A percentile compares a stretch with the other conserved stretches of the same genome.
phyloP scores from a whole-genome alignment of 331 rosid genomes.

The Cydonia oblonga region DNA sequence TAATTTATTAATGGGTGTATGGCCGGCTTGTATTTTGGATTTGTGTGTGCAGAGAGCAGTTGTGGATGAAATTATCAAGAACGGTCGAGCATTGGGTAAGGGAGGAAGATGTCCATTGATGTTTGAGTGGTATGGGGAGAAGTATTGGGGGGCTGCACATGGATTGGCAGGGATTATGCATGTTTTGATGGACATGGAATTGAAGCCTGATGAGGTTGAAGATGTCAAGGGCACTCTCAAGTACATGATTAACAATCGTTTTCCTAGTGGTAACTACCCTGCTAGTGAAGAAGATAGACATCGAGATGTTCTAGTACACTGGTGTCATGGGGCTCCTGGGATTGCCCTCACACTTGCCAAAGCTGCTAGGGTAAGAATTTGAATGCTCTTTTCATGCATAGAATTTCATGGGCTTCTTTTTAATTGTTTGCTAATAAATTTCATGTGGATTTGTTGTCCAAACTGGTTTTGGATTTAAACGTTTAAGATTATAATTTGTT shows the following conservation, averaged over 20 bases:
- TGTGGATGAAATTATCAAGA: constrained; percentile 44
- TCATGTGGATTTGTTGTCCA: background rate
- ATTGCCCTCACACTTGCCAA: constrained; percentile 64
- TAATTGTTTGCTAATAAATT: background rate
- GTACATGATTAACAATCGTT: constrained; percentile 45
- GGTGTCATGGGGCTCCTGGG: constrained; percentile 85
- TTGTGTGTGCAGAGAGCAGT: constrained; percentile 23
- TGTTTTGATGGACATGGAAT: constrained; percentile 65
- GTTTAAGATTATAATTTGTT: too few species aligned
- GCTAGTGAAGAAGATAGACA: constrained; percentile 46
- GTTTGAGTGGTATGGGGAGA: constrained; percentile 78
- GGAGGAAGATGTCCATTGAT: constrained; percentile 49
- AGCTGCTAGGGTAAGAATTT: constrained; percentile 54
- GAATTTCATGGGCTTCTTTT: background rate
- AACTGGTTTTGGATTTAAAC: background rate
- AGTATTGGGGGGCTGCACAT: constrained; percentile 83
- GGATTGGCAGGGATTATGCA: constrained; percentile 77
- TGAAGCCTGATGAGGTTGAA: constrained; percentile 59
- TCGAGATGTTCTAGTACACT: constrained; percentile 59
- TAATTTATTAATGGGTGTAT: background rate
- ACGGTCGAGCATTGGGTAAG: constrained; percentile 53
- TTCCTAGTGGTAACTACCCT: constrained; percentile 60
- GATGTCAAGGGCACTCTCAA: constrained; percentile 58
- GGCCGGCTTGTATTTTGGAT: background rate
- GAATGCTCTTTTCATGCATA: background rate